phyloP scores from a whole-genome alignment of 257 asterid species.

The Plantago elongata region DNA sequence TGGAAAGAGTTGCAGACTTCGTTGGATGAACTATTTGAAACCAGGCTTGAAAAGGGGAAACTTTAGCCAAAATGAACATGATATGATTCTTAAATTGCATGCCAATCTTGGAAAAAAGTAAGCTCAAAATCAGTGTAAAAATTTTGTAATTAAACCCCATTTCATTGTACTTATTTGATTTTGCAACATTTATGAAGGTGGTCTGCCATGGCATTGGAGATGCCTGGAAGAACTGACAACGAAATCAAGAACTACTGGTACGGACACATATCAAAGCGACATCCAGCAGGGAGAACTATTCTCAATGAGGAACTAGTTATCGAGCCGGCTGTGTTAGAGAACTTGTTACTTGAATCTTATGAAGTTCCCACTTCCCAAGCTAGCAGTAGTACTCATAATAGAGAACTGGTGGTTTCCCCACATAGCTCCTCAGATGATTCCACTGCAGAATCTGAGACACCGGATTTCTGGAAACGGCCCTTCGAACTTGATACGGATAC shows the following conservation, averaged over 20 bases:
- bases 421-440: no score
- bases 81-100: constrained; percentile 28
- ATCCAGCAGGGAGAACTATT: background rate
- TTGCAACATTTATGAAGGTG: background rate
- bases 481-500: no score
- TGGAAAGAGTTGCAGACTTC: constrained; percentile 49
- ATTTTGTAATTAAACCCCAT: no score
- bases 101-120: constrained; percentile 39
- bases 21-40: constrained; percentile 47
- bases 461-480: no score
- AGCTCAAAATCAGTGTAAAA: background rate
- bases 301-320: no score
- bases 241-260: constrained; percentile 21
- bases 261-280: background rate
- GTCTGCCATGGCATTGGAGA: constrained; percentile 10
- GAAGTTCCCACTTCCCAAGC: no score
- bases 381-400: no score
- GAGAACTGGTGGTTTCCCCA: no score
- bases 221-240: constrained; percentile 19
- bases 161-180: no score
- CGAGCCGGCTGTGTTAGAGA: no score
- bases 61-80: constrained; percentile 31
- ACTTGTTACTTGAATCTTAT: no score
- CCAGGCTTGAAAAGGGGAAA: constrained; percentile 36
- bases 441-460: no score